These are phyloP conservation scores for Neofusicoccum umdonicola DNA, from an alignment of 2,329 filamentous ascomycete species.

Conservation along the genomic window DNA sequence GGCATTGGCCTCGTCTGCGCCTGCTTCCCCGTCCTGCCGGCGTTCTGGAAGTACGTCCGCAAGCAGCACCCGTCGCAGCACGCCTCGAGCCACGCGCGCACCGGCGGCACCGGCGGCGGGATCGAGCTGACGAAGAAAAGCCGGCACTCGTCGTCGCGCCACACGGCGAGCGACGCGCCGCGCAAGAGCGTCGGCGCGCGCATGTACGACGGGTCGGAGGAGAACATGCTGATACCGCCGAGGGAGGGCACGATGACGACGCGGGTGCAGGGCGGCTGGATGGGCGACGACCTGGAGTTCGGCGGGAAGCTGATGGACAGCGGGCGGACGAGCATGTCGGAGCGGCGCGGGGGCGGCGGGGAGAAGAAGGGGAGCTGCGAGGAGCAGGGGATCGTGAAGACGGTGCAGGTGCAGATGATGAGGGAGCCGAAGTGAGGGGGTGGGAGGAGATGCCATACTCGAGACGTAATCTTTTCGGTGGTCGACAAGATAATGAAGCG, in stretches of 20 bases:
- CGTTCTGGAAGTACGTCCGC: conserved; percentile 12
- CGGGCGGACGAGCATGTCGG: not conserved
- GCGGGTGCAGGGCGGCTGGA: not conserved
- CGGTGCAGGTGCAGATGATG: conserved; percentile 12
- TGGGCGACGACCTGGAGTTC: not conserved
- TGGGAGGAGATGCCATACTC: too few species aligned
- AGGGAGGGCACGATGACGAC: not conserved
- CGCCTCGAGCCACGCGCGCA: not conserved
- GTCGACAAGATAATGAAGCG: too few species aligned
- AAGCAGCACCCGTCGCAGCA: not conserved
- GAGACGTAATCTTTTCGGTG: too few species aligned
- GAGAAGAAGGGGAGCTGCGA: not conserved
- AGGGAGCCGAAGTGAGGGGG: not conserved
- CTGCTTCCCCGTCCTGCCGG: conserved; percentile 19
- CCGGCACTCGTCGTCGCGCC: not conserved
- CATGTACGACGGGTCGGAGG: not conserved
- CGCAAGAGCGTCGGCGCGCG: not conserved
- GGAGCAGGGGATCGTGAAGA: conserved; percentile 1
- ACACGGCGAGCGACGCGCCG: not conserved
- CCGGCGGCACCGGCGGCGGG: not conserved
- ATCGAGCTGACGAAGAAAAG: conserved; percentile 1
- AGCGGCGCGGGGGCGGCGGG: not conserved
- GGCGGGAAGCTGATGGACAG: not conserved
- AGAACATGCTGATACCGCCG: conserved; percentile 6
- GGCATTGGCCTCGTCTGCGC: conserved; percentile 21